Percentiles rank a stretch among this genome's conserved stretches.
These are phyloP conservation scores for Linnemannia hyalina DNA, from an alignment of 192 early-diverging fungal genomes.

Conservation along the genomic window DNA sequence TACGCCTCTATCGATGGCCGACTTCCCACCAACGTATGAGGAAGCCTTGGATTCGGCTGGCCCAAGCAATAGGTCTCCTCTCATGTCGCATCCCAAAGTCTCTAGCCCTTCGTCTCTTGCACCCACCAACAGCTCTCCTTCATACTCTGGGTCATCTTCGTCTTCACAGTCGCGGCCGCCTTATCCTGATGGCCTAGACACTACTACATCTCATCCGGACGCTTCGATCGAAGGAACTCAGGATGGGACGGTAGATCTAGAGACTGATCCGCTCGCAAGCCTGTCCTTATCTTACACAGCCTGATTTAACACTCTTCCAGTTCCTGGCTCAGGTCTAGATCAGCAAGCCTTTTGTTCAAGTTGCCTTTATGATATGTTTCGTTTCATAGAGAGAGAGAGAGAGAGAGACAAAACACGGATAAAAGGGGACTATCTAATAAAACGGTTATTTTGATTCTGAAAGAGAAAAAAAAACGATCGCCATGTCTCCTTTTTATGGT, in stretches of 20 bases:
- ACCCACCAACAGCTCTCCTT: neutral
- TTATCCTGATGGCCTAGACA: neutral
- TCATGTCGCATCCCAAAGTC: neutral
- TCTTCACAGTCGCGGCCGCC: neutral
- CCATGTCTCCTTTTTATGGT: neutral
- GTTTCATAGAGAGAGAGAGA: neutral
- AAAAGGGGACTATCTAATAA: too few relatives aligned
- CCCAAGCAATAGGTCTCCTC: neutral
- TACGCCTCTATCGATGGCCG: neutral
- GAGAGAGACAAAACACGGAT: neutral
- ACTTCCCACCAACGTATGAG: constrained; percentile 47
- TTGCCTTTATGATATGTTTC: neutral
- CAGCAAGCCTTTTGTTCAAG: neutral
- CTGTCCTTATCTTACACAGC: neutral
- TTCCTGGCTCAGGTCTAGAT: neutral
- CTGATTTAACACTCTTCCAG: neutral
- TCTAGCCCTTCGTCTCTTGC: neutral
- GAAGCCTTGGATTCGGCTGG: constrained; percentile 27
- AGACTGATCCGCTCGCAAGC: neutral
- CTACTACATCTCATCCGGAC: neutral
- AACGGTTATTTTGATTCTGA: neutral
- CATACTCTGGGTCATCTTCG: neutral
- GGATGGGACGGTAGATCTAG: neutral
- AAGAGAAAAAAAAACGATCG: neutral
- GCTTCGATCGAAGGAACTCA: neutral